Evolutionary conservation across 192 early-diverging fungal genomes (phyloP).

Genomic region (Glomus cerebriforme): DNA sequence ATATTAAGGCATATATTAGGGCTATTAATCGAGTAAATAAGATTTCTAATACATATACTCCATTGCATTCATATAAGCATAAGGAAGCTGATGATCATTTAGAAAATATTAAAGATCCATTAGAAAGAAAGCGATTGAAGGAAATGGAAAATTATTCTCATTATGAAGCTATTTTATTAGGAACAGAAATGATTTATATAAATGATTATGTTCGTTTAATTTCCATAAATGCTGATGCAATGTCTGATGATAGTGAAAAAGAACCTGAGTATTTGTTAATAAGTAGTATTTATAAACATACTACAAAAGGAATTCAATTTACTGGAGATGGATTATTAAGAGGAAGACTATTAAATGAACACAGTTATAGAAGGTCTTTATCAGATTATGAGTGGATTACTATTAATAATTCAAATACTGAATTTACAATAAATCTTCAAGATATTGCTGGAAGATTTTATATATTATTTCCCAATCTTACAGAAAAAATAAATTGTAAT

Average conservation of each 20-base stretch:
- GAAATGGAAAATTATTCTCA: not conserved
- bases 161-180: conserved; percentile 1
- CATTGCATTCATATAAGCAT: not conserved
- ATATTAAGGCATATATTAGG: not conserved
- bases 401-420: not conserved
- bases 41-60: not conserved
- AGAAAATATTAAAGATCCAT: not conserved
- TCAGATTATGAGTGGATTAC: not conserved
- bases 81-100: not conserved
- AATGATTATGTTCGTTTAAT: conserved; percentile 4
- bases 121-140: not conserved
- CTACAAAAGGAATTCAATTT: conserved; percentile 15
- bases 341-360: not conserved
- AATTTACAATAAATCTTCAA: conserved; percentile 2
- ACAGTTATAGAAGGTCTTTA: not conserved
- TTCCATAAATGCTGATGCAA: not conserved
- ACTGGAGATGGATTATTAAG: not conserved
- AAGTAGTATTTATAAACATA: conserved; percentile 1
- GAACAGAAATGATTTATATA: not conserved
- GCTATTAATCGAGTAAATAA: not conserved
- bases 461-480: conserved; percentile 1
- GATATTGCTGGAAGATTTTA: conserved; percentile 23
- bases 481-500: not conserved
- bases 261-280: not conserved
- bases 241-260: not conserved